Percentiles rank a stretch among this genome's conserved stretches.
These are phyloP conservation scores for Teratosphaeria nubilosa DNA, from an alignment of 2,329 filamentous ascomycete species.

Conservation along the genomic window DNA sequence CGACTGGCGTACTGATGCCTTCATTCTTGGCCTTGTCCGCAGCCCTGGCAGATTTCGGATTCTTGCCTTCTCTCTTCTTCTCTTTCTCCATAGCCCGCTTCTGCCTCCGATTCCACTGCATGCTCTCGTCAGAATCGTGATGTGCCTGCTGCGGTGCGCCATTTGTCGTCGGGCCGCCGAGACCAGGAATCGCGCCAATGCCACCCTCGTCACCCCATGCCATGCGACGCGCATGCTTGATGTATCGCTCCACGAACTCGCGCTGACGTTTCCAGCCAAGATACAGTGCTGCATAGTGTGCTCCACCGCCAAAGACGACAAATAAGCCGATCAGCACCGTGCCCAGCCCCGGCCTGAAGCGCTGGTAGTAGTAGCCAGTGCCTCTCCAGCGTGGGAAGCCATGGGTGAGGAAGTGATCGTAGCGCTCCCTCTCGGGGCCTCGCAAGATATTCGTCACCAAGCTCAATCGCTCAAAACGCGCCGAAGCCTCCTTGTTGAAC, in stretches of 20 bases:
- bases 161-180: conserved; percentile 36
- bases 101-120: conserved; percentile 67
- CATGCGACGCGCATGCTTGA: conserved; percentile 74
- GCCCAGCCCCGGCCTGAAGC: conserved; percentile 82
- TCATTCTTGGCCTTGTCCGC: conserved; percentile 36
- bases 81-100: conserved; percentile 83
- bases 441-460: conserved; percentile 80
- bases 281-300: conserved; percentile 77
- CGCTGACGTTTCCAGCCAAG: conserved; percentile 82
- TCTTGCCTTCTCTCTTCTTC: conserved; percentile 52
- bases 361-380: conserved; percentile 94
- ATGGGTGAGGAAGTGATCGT: conserved; percentile 87
- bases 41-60: conserved; percentile 29
- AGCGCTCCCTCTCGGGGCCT: conserved; percentile 70
- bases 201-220: conserved; percentile 80
- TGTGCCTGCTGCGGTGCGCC: conserved; percentile 21
- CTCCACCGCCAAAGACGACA: conserved; percentile 68
- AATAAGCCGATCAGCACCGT: conserved; percentile 76
- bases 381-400: conserved; percentile 96
- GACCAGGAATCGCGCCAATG: conserved; percentile 55
- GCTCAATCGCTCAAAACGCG: conserved; percentile 73
- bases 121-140: conserved; percentile 35
- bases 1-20: conserved; percentile 45
- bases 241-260: conserved; percentile 86
- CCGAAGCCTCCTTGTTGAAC: conserved; percentile 69